Conservation (phyloP, 495 filamentous ascomycete species). For the Trichoderma orchidacearum region DNA sequence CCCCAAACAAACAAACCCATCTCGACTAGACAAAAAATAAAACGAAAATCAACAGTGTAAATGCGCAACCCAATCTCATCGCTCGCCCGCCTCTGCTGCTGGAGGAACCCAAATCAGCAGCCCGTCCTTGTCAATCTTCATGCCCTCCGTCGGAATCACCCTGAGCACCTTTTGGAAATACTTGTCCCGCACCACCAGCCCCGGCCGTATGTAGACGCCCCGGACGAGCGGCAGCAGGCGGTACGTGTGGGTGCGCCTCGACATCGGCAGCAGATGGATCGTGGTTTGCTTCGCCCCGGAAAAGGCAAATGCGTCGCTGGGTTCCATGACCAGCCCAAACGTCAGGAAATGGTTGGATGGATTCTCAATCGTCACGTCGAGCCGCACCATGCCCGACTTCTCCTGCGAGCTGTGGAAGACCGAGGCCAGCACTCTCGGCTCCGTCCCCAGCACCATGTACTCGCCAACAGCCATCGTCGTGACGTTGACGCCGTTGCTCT, state of each 20-base stretch:
- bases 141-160: slow-evolving; percentile 57
- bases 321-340: slow-evolving; percentile 84
- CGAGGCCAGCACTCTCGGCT: slow-evolving; percentile 75
- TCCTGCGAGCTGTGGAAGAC: slow-evolving; percentile 26
- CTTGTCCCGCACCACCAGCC: slow-evolving; percentile 65
- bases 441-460: slow-evolving; percentile 62
- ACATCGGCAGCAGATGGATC: slow-evolving; percentile 67
- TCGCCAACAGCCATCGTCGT: slow-evolving; percentile 60
- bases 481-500: slow-evolving; percentile 27
- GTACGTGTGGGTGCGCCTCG: slow-evolving; percentile 55
- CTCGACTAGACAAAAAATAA: too few relatives aligned
- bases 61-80: too few relatives aligned
- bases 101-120: slow-evolving; percentile 50
- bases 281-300: slow-evolving; percentile 70
- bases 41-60: too few relatives aligned
- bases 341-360: slow-evolving; percentile 87
- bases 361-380: slow-evolving; percentile 73
- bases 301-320: slow-evolving; percentile 85
- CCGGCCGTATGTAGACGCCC: slow-evolving; percentile 58
- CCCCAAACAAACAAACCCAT: too few relatives aligned
- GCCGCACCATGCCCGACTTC: slow-evolving; percentile 16
- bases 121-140: slow-evolving; percentile 61
- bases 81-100: slow-evolving; percentile 15
- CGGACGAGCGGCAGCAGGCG: slow-evolving; percentile 44
- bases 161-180: slow-evolving; percentile 81